Conservation (phyloP, 495 filamentous ascomycete genomes). For the Penicillium riverlandense region DNA sequence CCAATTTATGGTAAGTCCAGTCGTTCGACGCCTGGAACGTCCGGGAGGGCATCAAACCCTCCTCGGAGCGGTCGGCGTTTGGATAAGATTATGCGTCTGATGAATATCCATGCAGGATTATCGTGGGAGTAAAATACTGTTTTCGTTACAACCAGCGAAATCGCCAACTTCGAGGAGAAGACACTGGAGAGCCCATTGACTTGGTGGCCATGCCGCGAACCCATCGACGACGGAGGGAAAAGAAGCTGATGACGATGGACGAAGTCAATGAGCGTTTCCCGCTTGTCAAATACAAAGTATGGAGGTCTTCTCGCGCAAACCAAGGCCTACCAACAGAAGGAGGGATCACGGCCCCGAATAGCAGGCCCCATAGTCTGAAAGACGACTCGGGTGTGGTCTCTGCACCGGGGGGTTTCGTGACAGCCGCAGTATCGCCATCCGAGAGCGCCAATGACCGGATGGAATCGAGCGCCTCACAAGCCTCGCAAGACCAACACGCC, state of each 20-base stretch:
- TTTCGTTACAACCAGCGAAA: constrained; percentile 97
- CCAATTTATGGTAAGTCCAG: constrained; percentile 82
- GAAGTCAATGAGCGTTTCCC: constrained; percentile 98
- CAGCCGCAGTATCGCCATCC: constrained; percentile 3
- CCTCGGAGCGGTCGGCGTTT: neutral
- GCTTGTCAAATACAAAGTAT: constrained; percentile 89
- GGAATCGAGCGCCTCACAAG: constrained; percentile 8
- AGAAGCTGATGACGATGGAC: constrained; percentile 98
- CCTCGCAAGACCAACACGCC: constrained; percentile 7
- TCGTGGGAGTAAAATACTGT: constrained; percentile 98
- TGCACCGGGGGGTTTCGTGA: constrained; percentile 3
- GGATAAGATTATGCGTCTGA: neutral
- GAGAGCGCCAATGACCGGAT: constrained; percentile 12
- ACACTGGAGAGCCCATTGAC: constrained; percentile 81
- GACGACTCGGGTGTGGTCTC: constrained; percentile 9
- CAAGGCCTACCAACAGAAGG: constrained; percentile 80
- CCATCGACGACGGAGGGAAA: constrained; percentile 81
- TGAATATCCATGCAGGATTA: constrained; percentile 64
- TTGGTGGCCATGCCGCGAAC: constrained; percentile 69
- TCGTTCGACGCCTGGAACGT: neutral
- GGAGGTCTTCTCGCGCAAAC: constrained; percentile 75
- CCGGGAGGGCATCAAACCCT: neutral
- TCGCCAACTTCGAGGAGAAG: constrained; percentile 66
- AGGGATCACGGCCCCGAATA: constrained; percentile 67
- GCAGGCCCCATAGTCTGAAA: constrained; percentile 21